Evolutionary conservation across 2,329 filamentous ascomycete species (phyloP), one percentile per base, ranked within the genome.

Genomic region (Hypoxylon rubiginosum): DNA sequence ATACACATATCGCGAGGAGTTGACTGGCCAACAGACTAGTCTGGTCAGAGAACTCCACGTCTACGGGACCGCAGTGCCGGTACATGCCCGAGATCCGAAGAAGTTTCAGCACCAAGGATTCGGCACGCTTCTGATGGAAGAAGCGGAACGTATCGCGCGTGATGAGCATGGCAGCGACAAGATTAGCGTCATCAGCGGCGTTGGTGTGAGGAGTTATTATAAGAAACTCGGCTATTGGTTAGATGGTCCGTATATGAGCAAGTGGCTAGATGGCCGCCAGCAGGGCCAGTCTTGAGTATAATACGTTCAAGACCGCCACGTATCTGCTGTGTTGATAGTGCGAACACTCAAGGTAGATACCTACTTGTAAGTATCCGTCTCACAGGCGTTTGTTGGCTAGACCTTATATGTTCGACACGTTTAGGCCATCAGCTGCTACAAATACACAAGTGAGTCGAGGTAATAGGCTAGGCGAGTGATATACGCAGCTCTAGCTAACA

Each of bases 91-190:
- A 61, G 96, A 99, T 73, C 94, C 95, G 19, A 91, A 92, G 79
- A 98, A 98, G 81, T 98, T 98, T 81, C 96, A 99, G 82, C 96
- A 99, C 81, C 96, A 97, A 78, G 96, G 96, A 0, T 99, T 97
- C 72, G 96, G 96, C 51, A 99, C 96, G 1, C 79, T 99, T 66
- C 77, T 99, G 71, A 99, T 99, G 97, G 95, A 98, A 76, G 95
- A 98, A 81, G 97, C 96, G 0, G 96, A 98, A 82, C 87, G 94
- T 55, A 99, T 99, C 70, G 95, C 97, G 0, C 87, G 93, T 59
- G 92, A 97, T 70, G 96, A 99, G 81, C 96, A 99, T 76, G 92
- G 94, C 5, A 97, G 94, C 73, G 86, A 86, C 66, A 99, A 99
- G 85, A 93, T 99, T 60, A 96, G 93, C 76, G 94, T 99, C 71